Evolutionary conservation across 805 yeast species (phyloP), one percentile per base, ranked within the genome.

Genomic region (Lachancea dasiensis): DNA sequence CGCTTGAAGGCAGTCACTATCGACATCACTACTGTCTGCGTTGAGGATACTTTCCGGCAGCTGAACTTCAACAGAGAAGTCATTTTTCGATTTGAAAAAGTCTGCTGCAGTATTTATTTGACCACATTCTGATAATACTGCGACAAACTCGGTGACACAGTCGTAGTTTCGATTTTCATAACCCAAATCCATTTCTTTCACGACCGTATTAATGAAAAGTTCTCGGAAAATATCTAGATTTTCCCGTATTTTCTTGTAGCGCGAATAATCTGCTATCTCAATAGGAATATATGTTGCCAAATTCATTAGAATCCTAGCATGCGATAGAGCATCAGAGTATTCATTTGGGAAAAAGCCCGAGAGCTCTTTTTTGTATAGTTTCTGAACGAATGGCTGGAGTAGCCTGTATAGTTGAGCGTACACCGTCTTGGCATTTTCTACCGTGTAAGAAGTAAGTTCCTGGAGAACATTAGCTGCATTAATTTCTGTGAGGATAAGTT

Each of bases 141-240:
- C 20, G 43, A 57, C 37, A 55, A 56, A 58, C 26, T 55, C 54
- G 5, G 61, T 60, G 13, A 56, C 58, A 8, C 61, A 58, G 4
- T 53, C 60, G 24, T 58, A 73, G 27, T 78, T 75, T 30, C 66
- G 60, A 2, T 66, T 51, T 30, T 71, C 75, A 42, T 71, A 69
- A 44, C 72, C 79, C 21, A 68, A 58, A 36, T 82, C 89, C 41
- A 84, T 68, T 52, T 86, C 94, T 31, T 76, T 60, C 11, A 85
- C 55, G 6, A 82, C 68, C 0, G 92, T 84, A 52, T 73, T 81
- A 27, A 81, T 80, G 52, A 86, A 84, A 14, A 84, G 65, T 50
- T 81, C 90, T 36, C 50, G 51, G 7, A 58, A 33, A 21, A 56
- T 47, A 11, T 44, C 47, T 10, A 50, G 38, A 25, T 53, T 49